Conservation (phyloP, 2,329 filamentous ascomycete genomes). For the Phialophora verrucosa region DNA sequence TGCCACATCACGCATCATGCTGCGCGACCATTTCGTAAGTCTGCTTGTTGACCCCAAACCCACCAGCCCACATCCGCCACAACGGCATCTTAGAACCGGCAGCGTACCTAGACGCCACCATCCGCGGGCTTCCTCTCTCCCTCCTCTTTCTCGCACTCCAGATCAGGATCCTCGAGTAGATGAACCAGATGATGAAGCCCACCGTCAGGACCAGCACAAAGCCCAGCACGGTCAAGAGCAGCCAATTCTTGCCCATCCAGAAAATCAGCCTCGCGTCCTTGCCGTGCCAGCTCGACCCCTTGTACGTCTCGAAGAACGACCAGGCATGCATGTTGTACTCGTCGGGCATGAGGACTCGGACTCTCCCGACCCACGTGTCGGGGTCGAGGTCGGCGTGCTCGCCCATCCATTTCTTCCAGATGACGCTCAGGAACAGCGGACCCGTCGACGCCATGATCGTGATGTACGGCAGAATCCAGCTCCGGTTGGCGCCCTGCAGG, state of each 20-base stretch:
- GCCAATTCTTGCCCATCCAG: slow-evolving; percentile 66
- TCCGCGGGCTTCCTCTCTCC: slow-evolving; percentile 23
- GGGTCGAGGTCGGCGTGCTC: slow-evolving; percentile 49
- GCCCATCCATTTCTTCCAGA: slow-evolving; percentile 75
- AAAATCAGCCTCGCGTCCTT: slow-evolving; percentile 69
- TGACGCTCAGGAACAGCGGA: slow-evolving; percentile 74
- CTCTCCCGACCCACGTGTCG: slow-evolving; percentile 56
- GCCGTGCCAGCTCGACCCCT: slow-evolving; percentile 70
- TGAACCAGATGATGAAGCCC: slow-evolving; percentile 57
- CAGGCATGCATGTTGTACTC: slow-evolving; percentile 72
- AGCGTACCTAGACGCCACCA: slow-evolving; percentile 22
- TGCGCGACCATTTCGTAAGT: slow-evolving; percentile 33
- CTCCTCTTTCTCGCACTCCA: slow-evolving; percentile 40
- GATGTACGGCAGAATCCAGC: slow-evolving; percentile 74
- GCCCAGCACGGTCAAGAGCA: slow-evolving; percentile 59
- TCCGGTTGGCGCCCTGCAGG: slow-evolving; percentile 70
- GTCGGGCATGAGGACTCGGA: slow-evolving; percentile 71
- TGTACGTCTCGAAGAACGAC: slow-evolving; percentile 73
- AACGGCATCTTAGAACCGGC: slow-evolving; percentile 26
- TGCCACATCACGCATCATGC: slow-evolving; percentile 32
- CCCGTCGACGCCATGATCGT: slow-evolving; percentile 81
- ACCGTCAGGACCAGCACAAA: slow-evolving; percentile 57
- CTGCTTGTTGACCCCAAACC: slow-evolving; percentile 18
- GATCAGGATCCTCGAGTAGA: slow-evolving; percentile 55
- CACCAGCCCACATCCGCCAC: slow-evolving; percentile 31